Evolutionary conservation across 305 asterid species (phyloP).

Genomic region (Fraxinus nigra): DNA sequence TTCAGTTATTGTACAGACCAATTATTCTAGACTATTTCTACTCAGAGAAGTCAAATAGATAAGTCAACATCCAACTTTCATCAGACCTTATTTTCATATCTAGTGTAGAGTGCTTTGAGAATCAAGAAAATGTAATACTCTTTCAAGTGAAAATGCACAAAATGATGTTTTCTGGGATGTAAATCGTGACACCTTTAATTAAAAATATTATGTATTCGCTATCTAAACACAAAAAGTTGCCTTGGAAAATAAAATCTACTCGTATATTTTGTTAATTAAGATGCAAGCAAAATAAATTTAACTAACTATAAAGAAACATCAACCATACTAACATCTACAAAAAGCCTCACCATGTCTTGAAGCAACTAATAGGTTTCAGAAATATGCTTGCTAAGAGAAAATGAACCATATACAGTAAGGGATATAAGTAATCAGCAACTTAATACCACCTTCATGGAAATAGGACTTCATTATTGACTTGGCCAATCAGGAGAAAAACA

Average conservation of each 20-base stretch:
- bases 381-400: not conserved
- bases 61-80: not conserved
- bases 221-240: not conserved
- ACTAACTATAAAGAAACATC: not conserved
- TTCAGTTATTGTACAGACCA: not conserved
- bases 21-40: not conserved
- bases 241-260: not conserved
- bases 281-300: not conserved
- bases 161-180: not conserved
- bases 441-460: not conserved
- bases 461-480: not conserved
- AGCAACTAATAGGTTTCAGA: not conserved
- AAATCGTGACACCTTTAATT: not conserved
- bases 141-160: not conserved
- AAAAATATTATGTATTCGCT: not conserved
- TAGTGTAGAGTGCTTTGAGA: not conserved
- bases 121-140: not conserved
- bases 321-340: not conserved
- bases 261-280: not conserved
- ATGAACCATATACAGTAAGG: not conserved
- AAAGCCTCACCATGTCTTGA: not conserved
- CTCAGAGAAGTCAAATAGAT: not conserved
- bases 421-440: not conserved
- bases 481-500: slow-evolving; percentile 1
- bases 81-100: not conserved